phyloP scores from a whole-genome alignment of 129 eudicot genomes.

The Flaveria trinervia region DNA sequence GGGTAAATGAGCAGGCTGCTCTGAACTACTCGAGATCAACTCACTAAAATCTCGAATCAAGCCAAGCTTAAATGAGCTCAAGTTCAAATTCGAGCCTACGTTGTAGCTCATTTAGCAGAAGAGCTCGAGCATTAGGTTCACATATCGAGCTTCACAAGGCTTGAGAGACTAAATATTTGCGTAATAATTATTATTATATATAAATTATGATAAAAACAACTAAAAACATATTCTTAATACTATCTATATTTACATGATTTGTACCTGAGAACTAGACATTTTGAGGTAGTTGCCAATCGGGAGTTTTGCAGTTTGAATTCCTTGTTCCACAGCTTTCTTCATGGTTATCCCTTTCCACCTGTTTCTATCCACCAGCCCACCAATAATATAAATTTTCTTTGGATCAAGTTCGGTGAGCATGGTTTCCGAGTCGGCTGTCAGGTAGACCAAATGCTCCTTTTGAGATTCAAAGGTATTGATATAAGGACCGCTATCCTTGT shows the following conservation, averaged over 20 bases:
- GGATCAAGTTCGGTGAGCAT: conserved; percentile 68
- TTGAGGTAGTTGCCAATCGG: conserved; percentile 87
- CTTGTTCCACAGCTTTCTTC: conserved; percentile 91
- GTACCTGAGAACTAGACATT: conserved; percentile 96
- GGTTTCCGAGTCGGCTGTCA: conserved; percentile 92
- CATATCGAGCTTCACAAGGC: not conserved
- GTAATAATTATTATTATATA: not conserved
- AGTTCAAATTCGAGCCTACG: not conserved
- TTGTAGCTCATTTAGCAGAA: not conserved
- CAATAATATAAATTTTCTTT: conserved; percentile 71
- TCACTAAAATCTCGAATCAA: not conserved
- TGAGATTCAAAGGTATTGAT: conserved; percentile 67
- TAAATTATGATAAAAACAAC: not conserved
- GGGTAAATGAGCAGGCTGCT: not conserved
- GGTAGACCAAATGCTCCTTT: conserved; percentile 80
- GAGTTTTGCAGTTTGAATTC: conserved; percentile 89
- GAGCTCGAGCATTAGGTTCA: not conserved
- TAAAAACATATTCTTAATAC: not conserved
- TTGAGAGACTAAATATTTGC: not conserved
- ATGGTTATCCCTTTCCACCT: conserved; percentile 95
- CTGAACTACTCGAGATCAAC: not conserved
- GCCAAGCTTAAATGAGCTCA: not conserved
- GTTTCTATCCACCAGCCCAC: conserved; percentile 92
- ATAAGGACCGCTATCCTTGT: conserved; percentile 71
- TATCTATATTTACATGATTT: not conserved